phyloP scores from a whole-genome alignment of 2,329 filamentous ascomycete species.

The Penicillium sp. region DNA sequence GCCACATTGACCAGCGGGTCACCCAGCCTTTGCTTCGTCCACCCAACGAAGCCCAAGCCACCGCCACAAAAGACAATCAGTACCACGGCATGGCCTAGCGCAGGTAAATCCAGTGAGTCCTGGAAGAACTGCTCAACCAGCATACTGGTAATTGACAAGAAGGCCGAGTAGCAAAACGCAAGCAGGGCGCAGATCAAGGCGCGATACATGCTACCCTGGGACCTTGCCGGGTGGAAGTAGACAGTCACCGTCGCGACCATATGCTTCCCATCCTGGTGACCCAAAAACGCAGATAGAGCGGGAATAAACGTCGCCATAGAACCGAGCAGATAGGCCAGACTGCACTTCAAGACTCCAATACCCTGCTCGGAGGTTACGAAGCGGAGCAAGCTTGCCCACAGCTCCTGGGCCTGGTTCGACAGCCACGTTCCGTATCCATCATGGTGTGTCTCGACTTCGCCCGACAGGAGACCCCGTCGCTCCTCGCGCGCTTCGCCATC shows the following conservation, averaged over 20 bases:
- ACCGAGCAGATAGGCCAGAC: constrained; percentile 82
- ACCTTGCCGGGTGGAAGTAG: constrained; percentile 89
- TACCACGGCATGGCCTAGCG: constrained; percentile 75
- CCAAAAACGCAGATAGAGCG: constrained; percentile 70
- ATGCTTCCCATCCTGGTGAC: constrained; percentile 87
- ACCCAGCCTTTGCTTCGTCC: constrained; percentile 78
- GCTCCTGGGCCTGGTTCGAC: constrained; percentile 34
- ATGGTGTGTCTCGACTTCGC: constrained; percentile 21
- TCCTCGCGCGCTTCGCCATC: constrained; percentile 37
- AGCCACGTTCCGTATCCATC: constrained; percentile 18
- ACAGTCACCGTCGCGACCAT: constrained; percentile 92
- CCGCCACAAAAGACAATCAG: constrained; percentile 82
- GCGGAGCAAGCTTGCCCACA: constrained; percentile 48
- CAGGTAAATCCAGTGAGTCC: constrained; percentile 63
- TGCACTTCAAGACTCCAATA: constrained; percentile 84
- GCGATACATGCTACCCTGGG: constrained; percentile 86
- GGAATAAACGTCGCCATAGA: constrained; percentile 84
- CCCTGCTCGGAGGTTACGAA: constrained; percentile 74
- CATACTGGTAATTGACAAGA: constrained; percentile 83
- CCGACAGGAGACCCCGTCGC: constrained; percentile 35
- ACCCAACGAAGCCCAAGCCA: constrained; percentile 82
- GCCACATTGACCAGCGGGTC: constrained; percentile 81
- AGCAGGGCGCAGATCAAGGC: constrained; percentile 74
- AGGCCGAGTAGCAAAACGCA: constrained; percentile 75
- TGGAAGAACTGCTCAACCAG: constrained; percentile 80